These are phyloP conservation scores for Corymbia calophylla DNA, from an alignment of 441 rosid genomes.

Conservation along the genomic window DNA sequence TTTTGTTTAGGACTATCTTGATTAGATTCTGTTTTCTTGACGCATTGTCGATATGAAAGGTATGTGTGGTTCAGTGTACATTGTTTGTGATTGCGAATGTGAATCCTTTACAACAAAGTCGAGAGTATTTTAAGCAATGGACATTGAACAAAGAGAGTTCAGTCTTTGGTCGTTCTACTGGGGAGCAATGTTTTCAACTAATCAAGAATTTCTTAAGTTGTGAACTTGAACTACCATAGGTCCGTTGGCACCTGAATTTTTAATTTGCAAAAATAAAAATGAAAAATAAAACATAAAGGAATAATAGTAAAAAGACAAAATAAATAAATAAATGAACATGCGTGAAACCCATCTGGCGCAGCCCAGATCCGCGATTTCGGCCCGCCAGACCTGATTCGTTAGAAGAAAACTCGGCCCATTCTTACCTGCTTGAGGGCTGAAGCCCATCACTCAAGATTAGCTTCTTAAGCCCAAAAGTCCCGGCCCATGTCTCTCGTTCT, in stretches of 20 bases:
- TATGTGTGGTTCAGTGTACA: rapidly evolving
- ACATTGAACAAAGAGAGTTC: rapidly evolving
- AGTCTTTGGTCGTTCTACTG: no score
- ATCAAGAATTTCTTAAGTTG: rapidly evolving
- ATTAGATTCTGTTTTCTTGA: no score
- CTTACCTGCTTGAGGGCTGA: neutral
- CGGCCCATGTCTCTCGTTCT: neutral
- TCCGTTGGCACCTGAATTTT: neutral
- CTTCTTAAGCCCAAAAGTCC: neutral
- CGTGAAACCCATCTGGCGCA: neutral
- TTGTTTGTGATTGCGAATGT: rapidly evolving
- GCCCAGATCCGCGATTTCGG: neutral
- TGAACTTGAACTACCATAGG: no score
- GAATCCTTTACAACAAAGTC: no score
- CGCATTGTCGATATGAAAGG: rapidly evolving
- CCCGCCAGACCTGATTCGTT: neutral
- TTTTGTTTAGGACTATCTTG: no score
- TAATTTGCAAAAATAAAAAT: no score
- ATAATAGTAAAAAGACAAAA: neutral
- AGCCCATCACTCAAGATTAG: neutral
- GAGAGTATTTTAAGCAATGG: rapidly evolving
- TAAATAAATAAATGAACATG: no score
- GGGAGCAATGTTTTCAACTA: neutral
- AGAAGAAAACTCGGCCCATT: neutral
- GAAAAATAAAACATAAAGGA: neutral